A percentile compares a stretch with the other conserved stretches of the same genome.
Evolutionary conservation across 164 flowering plant genomes (phyloP).

Genomic region (Annona cherimola): DNA sequence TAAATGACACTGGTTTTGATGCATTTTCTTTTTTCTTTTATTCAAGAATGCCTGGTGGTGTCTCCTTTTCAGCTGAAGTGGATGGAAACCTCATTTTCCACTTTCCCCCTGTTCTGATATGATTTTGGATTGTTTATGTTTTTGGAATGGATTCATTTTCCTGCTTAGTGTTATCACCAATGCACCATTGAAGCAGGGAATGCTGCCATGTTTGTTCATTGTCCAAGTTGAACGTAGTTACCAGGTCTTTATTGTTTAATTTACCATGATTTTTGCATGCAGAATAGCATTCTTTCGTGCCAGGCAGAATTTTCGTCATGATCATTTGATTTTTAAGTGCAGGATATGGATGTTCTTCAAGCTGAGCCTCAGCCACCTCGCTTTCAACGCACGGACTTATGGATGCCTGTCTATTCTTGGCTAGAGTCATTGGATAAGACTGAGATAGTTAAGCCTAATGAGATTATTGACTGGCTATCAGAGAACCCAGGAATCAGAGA

Average conservation of each 20-base stretch:
- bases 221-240: no score
- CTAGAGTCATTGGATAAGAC: slow-evolving; percentile 62
- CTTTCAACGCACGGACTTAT: slow-evolving; percentile 83
- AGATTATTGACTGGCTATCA: slow-evolving; percentile 69
- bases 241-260: not conserved
- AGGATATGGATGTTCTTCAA: slow-evolving; percentile 35
- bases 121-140: no score
- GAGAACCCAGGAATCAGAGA: slow-evolving; percentile 41
- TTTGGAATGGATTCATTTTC: no score
- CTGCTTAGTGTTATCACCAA: no score
- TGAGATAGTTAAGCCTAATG: slow-evolving; percentile 75
- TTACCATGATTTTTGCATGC: not conserved
- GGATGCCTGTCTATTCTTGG: slow-evolving; percentile 91
- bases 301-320: not conserved
- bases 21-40: no score
- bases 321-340: slow-evolving; percentile 7
- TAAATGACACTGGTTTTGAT: no score
- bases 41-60: no score
- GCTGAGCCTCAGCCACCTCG: slow-evolving; percentile 38
- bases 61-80: no score
- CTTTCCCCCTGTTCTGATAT: no score
- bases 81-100: no score
- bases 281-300: not conserved
- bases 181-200: no score
- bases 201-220: no score